phyloP scores from a whole-genome alignment of 306 rosid species.

The Acacia confusa region DNA sequence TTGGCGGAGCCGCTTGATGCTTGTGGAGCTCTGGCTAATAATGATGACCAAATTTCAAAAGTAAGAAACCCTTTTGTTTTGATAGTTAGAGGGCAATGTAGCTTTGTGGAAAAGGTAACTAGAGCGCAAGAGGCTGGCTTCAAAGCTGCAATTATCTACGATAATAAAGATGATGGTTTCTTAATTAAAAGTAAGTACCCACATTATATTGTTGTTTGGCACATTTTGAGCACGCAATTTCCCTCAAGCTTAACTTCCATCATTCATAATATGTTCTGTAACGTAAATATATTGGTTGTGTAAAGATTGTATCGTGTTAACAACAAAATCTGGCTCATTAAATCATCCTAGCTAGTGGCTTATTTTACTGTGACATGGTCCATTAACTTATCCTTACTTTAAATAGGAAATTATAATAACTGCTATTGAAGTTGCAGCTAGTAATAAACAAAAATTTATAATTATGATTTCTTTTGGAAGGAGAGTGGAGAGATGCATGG shows the following conservation, averaged over 20 bases:
- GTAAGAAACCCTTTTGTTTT: slow-evolving; percentile 64
- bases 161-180: slow-evolving; percentile 57
- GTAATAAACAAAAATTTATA: neutral
- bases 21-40: slow-evolving; percentile 65
- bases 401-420: slow-evolving; percentile 14
- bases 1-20: slow-evolving; percentile 89
- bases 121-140: slow-evolving; percentile 84
- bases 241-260: too few species aligned
- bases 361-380: too few species aligned
- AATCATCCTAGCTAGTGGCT: too few species aligned
- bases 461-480: slow-evolving; percentile 16
- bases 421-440: slow-evolving; percentile 8
- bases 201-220: neutral
- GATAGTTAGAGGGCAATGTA: slow-evolving; percentile 84
- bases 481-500: neutral
- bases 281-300: too few species aligned
- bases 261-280: too few species aligned
- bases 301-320: too few species aligned
- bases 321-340: too few species aligned
- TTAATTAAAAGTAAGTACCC: too few species aligned
- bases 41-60: slow-evolving; percentile 45
- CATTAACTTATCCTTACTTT: neutral
- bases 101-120: slow-evolving; percentile 91
- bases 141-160: slow-evolving; percentile 88
- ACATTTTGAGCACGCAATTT: neutral